Base-by-base conservation (phyloP, 2,329 filamentous ascomycete genomes). In the Chrysoporthe puriensis region DNA sequence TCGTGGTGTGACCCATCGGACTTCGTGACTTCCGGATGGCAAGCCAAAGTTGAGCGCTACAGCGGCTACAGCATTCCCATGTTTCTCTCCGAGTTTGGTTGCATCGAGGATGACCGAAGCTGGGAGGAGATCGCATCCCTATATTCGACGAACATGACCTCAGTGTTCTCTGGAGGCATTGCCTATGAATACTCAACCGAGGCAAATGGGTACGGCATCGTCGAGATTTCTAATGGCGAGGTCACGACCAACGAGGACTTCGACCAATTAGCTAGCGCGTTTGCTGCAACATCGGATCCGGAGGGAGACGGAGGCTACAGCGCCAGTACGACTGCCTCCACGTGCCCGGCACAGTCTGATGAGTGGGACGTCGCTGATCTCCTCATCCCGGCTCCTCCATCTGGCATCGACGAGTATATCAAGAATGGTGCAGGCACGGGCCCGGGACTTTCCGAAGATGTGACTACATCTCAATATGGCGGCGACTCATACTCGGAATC, bases 31-130 rank as follows among this genome's bases (percentile, higher is more conserved):
- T 90, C 94, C 48, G 93, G 92, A 72, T 97, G 94, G 93, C 86
- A 93, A 78, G 80, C 90, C 77, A 97, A 97, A 86, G 94, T 97
- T 70, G 85, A 91, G 84, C 93, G 91, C 82, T 97, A 95, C 80
- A 89, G 87, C 71, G 88, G 91, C 78, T 97, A 97, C 78, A 92
- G 93, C 74, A 83, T 97, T 65, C 93, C 94, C 68, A 90, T 97
- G 76, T 97, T 97, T 88, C 86, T 99, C 64, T 97, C 94, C 60
- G 96, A 98, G 80, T 98, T 91, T 77, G 95, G 95, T 70, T 99
- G 95, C 84, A 93, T 78, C 80, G 91, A 87, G 76, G 93, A 92
- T 84, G 87, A 83, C 68, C 94, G 96, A 73, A 83, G 90, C 75
- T 99, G 97, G 76, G 84, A 88, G 68, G 95, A 97, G 82, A 81